Percentiles rank a stretch among this genome's conserved stretches.
phyloP scores from a whole-genome alignment of 306 rosid species.

The Lotus japonicus region DNA sequence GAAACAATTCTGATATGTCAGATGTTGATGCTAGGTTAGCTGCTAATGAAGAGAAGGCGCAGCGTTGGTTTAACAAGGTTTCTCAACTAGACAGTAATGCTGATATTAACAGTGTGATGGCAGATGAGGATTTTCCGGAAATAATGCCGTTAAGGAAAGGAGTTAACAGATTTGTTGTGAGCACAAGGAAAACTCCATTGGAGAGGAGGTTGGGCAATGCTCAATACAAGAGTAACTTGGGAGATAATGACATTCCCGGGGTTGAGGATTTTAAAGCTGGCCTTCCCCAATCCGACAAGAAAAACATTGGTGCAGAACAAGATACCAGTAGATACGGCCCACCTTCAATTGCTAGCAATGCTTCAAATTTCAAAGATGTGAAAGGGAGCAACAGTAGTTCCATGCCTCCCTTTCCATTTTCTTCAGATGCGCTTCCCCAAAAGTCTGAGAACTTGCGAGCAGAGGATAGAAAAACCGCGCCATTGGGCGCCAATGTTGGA shows the following conservation, averaged over 20 bases:
- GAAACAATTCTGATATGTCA: conserved; percentile 23
- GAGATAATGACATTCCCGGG: conserved; percentile 29
- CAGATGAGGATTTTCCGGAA: conserved; percentile 90
- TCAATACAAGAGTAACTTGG: conserved; percentile 49
- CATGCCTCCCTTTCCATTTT: conserved; percentile 51
- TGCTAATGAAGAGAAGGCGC: conserved; percentile 91
- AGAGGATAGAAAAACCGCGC: conserved; percentile 26
- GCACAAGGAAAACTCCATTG: conserved; percentile 81
- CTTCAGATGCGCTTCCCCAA: conserved; percentile 44
- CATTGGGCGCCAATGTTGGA: not conserved
- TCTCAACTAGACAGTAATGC: conserved; percentile 67
- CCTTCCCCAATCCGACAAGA: conserved; percentile 28
- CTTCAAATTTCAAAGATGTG: conserved; percentile 21
- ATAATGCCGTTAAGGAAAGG: conserved; percentile 97
- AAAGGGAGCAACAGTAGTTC: conserved; percentile 34
- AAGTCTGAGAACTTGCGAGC: conserved; percentile 34
- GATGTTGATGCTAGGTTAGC: conserved; percentile 53
- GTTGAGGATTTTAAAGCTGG: conserved; percentile 19
- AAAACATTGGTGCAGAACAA: conserved; percentile 19
- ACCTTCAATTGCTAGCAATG: conserved; percentile 19
- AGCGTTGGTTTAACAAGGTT: conserved; percentile 84
- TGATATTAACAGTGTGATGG: conserved; percentile 44
- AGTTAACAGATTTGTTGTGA: conserved; percentile 86
- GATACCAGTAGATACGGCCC: conserved; percentile 8
- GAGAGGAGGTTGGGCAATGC: conserved; percentile 70